Conservation (phyloP, 2,329 filamentous ascomycete genomes). For the Neonectria neomacrospora region DNA sequence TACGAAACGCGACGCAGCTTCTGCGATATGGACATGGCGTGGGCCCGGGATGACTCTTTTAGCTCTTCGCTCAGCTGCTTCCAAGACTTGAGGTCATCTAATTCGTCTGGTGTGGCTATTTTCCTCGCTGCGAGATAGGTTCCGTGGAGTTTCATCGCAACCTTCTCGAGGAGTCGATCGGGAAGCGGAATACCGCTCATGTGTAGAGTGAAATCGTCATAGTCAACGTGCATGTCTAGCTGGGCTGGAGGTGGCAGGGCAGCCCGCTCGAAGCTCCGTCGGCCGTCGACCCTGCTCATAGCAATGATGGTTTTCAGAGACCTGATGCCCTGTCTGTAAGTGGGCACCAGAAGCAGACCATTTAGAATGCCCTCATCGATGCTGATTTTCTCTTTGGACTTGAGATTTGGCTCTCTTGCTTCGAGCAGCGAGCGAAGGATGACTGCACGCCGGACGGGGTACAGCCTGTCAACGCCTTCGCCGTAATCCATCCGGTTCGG, state of each 20-base stretch:
- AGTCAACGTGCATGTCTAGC: neutral
- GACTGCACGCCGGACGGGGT: constrained; percentile 9
- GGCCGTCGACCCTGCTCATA: constrained; percentile 5
- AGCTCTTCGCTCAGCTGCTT: neutral
- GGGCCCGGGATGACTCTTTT: constrained; percentile 2
- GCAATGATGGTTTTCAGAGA: constrained; percentile 6
- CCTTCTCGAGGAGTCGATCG: neutral
- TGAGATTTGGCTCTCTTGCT: constrained; percentile 4
- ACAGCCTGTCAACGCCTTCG: constrained; percentile 1
- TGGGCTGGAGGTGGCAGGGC: constrained; percentile 3
- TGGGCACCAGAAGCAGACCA: neutral
- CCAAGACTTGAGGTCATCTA: neutral
- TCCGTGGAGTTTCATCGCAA: neutral
- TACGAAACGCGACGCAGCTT: neutral
- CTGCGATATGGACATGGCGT: constrained; percentile 3
- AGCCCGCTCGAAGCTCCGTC: constrained; percentile 2
- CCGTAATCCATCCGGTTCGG: neutral
- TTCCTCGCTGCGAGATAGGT: neutral
- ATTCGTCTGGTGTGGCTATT: neutral
- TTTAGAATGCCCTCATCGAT: constrained; percentile 1
- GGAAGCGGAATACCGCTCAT: constrained; percentile 3
- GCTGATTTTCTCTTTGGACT: neutral
- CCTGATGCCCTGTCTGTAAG: constrained; percentile 1
- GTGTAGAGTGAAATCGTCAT: neutral
- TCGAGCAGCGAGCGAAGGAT: neutral